Evolutionary conservation across 106 monocot species (phyloP).

Genomic region (Apostasia ramifera): DNA sequence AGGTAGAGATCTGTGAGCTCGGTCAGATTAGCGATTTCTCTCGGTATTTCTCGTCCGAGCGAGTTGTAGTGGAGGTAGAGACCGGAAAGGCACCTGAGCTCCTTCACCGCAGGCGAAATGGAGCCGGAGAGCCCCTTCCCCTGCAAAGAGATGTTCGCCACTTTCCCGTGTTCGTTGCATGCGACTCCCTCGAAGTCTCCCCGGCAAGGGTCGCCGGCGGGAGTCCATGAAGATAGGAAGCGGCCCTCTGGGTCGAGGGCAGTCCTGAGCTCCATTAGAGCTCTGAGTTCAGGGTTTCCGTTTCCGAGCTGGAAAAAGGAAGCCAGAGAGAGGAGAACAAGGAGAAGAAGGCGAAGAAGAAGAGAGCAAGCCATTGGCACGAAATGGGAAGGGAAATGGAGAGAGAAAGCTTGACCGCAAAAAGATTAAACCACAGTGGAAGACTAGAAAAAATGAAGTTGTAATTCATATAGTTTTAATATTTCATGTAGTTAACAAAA

Average conservation of each 20-base stretch:
- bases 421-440: no score
- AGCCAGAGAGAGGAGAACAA: not conserved
- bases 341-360: not conserved
- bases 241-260: slow-evolving; percentile 52
- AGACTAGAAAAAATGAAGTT: no score
- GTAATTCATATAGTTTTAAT: no score
- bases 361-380: slow-evolving; percentile 8
- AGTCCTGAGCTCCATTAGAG: slow-evolving; percentile 59
- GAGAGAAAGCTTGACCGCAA: not conserved
- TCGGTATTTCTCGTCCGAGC: slow-evolving; percentile 45
- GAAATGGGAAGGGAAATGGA: not conserved
- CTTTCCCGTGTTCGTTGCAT: slow-evolving; percentile 62
- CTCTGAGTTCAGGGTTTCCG: slow-evolving; percentile 31
- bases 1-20: slow-evolving; percentile 76
- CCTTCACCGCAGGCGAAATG: slow-evolving; percentile 38
- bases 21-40: slow-evolving; percentile 52
- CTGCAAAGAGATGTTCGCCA: slow-evolving; percentile 75
- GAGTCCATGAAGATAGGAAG: slow-evolving; percentile 56
- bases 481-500: no score
- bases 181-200: slow-evolving; percentile 70
- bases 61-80: slow-evolving; percentile 66
- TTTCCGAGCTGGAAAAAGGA: not conserved
- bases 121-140: slow-evolving; percentile 63
- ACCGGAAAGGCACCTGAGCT: slow-evolving; percentile 35
- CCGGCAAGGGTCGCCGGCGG: slow-evolving; percentile 46